Conservation (phyloP, 805 yeast species). For the Teunomyces funiuensis region DNA sequence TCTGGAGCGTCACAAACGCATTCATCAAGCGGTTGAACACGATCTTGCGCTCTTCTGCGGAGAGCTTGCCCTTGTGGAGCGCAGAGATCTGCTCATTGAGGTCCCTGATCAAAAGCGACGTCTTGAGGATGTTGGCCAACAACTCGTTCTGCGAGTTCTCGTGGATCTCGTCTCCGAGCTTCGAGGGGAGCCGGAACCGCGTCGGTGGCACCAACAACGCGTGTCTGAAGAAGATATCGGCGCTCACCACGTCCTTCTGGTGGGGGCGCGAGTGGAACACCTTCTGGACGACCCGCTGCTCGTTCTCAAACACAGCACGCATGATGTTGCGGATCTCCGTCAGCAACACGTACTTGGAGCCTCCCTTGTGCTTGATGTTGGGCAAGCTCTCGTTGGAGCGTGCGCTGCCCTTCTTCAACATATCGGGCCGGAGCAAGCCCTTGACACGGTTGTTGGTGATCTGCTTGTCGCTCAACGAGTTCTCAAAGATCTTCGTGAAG, state of each 20-base stretch:
- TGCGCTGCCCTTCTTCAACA: conserved; percentile 46
- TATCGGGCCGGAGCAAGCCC: conserved; percentile 72
- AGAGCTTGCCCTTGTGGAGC: conserved; percentile 49
- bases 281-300: conserved; percentile 63
- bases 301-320: conserved; percentile 71
- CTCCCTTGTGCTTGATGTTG: conserved; percentile 58
- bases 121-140: conserved; percentile 73
- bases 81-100: conserved; percentile 78
- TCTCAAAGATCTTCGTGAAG: conserved; percentile 86
- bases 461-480: conserved; percentile 80
- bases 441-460: conserved; percentile 75
- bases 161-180: conserved; percentile 93
- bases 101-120: conserved; percentile 81
- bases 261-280: conserved; percentile 83
- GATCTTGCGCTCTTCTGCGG: conserved; percentile 67
- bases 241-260: conserved; percentile 44
- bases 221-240: conserved; percentile 89
- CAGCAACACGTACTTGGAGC: conserved; percentile 83
- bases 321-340: conserved; percentile 83
- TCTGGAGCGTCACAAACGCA: conserved; percentile 90
- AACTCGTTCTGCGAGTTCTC: conserved; percentile 92
- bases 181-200: conserved; percentile 93
- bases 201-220: conserved; percentile 94
- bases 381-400: conserved; percentile 36
- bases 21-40: conserved; percentile 91